Evolutionary conservation across 2,329 filamentous ascomycete species (phyloP).

Genomic region (Hymenoscyphus linearis): DNA sequence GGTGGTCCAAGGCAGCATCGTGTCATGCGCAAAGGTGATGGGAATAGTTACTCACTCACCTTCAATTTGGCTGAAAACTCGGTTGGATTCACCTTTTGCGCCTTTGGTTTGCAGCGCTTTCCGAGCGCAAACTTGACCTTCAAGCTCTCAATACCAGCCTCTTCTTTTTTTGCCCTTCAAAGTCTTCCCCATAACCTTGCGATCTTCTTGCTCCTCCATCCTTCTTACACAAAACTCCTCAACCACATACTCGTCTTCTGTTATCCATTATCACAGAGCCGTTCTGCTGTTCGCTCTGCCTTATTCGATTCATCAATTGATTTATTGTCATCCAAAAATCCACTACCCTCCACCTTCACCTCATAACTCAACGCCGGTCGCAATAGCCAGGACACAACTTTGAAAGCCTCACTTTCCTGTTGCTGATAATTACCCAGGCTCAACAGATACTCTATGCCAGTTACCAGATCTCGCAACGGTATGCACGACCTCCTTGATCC

Average conservation of each 20-base stretch:
- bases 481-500: constrained; percentile 66
- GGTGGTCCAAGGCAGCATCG: not conserved
- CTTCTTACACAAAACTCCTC: not conserved
- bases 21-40: not conserved
- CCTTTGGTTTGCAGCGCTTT: not conserved
- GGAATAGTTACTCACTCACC: not conserved
- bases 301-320: not conserved
- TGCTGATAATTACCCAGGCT: constrained; percentile 46
- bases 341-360: constrained; percentile 3
- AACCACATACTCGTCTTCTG: not conserved
- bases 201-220: not conserved
- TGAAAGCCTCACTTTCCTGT: constrained; percentile 4
- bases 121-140: not conserved
- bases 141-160: not conserved
- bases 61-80: not conserved
- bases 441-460: constrained; percentile 92
- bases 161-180: not conserved
- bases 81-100: not conserved
- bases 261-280: not conserved
- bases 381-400: constrained; percentile 1
- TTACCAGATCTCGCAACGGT: constrained; percentile 64
- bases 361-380: constrained; percentile 6
- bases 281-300: not conserved
- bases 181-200: not conserved
- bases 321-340: not conserved